Percentiles rank a stretch among this genome's conserved stretches.
phyloP scores from a whole-genome alignment of 1,284 basidiomycete species.

The Prillingera fragicola region DNA sequence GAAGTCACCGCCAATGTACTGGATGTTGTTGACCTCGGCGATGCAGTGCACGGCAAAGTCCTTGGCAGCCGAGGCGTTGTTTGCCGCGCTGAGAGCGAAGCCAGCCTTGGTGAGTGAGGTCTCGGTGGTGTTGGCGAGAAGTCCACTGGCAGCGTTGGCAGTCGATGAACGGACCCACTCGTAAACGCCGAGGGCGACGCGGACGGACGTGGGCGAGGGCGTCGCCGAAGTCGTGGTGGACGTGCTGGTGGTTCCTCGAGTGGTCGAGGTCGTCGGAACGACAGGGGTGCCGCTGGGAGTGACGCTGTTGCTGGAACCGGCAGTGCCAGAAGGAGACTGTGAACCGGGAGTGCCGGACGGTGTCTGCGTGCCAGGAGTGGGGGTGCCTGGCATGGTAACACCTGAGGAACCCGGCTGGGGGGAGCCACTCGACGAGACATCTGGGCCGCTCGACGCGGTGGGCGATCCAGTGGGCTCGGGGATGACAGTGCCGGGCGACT shows the following conservation, averaged over 20 bases:
- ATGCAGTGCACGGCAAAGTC: slow-evolving; percentile 55
- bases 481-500: slow-evolving; percentile 25
- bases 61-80: slow-evolving; percentile 39
- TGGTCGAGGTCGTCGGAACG: slow-evolving; percentile 7
- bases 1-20: slow-evolving; percentile 78
- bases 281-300: neutral
- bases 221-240: slow-evolving; percentile 19
- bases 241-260: slow-evolving; percentile 8
- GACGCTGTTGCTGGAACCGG: no score
- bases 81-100: slow-evolving; percentile 52
- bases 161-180: slow-evolving; percentile 29
- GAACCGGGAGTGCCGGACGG: neutral
- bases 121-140: slow-evolving; percentile 64
- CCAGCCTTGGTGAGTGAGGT: slow-evolving; percentile 64
- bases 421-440: neutral
- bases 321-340: no score
- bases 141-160: slow-evolving; percentile 33
- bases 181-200: slow-evolving; percentile 37
- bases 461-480: slow-evolving; percentile 36
- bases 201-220: slow-evolving; percentile 15
- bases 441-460: neutral
- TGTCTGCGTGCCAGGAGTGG: neutral
- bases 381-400: neutral
- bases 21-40: slow-evolving; percentile 58
- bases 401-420: neutral